Evolutionary conservation across 495 filamentous ascomycete genomes (phyloP).

Genomic region (Podospora sp.): DNA sequence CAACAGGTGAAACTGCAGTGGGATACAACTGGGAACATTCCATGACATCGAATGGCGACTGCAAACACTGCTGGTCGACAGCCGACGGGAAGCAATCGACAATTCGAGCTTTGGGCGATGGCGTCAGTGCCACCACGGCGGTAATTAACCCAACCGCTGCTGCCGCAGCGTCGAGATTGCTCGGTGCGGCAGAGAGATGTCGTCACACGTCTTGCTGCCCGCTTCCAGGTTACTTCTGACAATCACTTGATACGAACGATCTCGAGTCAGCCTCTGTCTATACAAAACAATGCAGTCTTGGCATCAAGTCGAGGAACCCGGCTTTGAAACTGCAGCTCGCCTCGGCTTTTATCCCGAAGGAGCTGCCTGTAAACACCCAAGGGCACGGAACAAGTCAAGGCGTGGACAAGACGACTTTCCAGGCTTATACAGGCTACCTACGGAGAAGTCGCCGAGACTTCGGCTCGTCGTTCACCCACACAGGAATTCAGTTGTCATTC

Average conservation of each 20-base stretch:
- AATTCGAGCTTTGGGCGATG: constrained; percentile 4
- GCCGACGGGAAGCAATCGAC: not conserved
- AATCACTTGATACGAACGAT: not conserved
- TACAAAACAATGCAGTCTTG: constrained; percentile 1
- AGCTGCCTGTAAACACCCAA: not conserved
- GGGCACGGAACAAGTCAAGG: not conserved
- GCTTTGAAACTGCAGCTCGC: constrained; percentile 9
- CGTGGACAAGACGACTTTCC: not conserved
- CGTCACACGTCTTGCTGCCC: constrained; percentile 15
- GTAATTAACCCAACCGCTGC: constrained; percentile 9
- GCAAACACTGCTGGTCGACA: not conserved
- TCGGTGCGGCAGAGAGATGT: constrained; percentile 15
- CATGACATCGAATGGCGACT: not conserved
- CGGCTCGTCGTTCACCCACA: too few relatives aligned
- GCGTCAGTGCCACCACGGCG: constrained; percentile 14
- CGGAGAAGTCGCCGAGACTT: too few relatives aligned
- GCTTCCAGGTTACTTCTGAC: constrained; percentile 9
- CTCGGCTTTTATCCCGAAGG: not conserved
- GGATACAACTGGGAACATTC: constrained; percentile 11
- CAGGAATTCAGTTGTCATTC: too few relatives aligned
- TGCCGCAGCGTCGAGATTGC: constrained; percentile 8
- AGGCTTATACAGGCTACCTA: not conserved
- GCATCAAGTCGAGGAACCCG: not conserved
- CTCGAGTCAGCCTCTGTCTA: constrained; percentile 3
- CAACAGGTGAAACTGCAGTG: constrained; percentile 15